A percentile compares a stretch with the other conserved stretches of the same genome.
phyloP scores from a whole-genome alignment of 257 asterid genomes.

The Ilex aquifolium region DNA sequence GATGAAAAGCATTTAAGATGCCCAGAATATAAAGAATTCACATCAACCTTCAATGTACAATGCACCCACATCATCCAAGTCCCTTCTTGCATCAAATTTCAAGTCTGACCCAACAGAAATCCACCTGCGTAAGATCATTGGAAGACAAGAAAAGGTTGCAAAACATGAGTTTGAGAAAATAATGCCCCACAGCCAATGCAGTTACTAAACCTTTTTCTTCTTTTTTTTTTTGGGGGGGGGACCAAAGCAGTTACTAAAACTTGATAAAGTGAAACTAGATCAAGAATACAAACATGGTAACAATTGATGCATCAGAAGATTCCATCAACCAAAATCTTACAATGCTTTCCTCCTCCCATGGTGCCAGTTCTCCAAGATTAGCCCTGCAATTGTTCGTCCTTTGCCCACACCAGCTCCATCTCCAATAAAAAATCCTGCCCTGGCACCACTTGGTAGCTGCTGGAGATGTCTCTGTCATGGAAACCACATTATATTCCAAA shows the following conservation, averaged over 20 bases:
- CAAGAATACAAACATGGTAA: neutral
- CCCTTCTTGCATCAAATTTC: slow-evolving; percentile 91
- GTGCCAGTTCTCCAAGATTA: slow-evolving; percentile 98
- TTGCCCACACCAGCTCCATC: slow-evolving; percentile 99
- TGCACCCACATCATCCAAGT: slow-evolving; percentile 95
- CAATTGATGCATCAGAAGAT: neutral
- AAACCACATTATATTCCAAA: slow-evolving; percentile 15
- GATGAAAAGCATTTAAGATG: too few relatives aligned
- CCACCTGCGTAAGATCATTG: slow-evolving; percentile 62
- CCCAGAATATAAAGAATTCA: too few relatives aligned
- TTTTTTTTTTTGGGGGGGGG: too few relatives aligned
- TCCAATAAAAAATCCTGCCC: slow-evolving; percentile 98
- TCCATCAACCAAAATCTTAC: slow-evolving; percentile 39
- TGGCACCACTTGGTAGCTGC: slow-evolving; percentile 71
- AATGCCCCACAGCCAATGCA: slow-evolving; percentile 10
- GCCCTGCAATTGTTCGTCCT: slow-evolving; percentile 96
- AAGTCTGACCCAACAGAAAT: slow-evolving; percentile 97
- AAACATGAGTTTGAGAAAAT: slow-evolving; percentile 1
- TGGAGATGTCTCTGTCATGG: slow-evolving; percentile 83
- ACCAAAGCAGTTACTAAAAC: slow-evolving; percentile 9
- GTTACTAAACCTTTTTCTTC: neutral
- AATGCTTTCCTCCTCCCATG: slow-evolving; percentile 77
- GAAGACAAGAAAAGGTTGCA: slow-evolving; percentile 1
- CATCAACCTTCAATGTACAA: slow-evolving; percentile 64
- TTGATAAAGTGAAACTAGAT: neutral